Evolutionary conservation across 192 early-diverging fungal genomes (phyloP), one percentile per base, ranked within the genome.

Genomic region (Entomortierella beljakovae): DNA sequence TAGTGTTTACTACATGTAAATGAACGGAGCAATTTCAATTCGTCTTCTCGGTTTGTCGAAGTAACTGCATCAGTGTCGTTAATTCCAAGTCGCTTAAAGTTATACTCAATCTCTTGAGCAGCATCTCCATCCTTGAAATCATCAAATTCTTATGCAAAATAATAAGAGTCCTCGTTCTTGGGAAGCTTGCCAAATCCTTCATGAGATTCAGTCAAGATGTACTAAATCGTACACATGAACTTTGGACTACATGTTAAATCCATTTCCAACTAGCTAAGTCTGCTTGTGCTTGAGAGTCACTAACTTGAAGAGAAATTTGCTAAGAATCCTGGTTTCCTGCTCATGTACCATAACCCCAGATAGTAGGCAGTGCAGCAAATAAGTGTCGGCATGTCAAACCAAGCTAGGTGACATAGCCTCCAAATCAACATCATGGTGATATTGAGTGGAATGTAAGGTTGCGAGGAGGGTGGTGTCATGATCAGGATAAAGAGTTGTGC

Each of bases 121-220:
- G 70, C 67, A 6, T 63, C 55, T 0, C 67, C 67, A 31, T 38
- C 60, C 8, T 26, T 46, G 52, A 77, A 68, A 22, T 70, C 75
- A 0, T 66, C 57, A 3, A 61, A 66, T 1, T 69, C 66, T 40
- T 70, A 52, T 1, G 42, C 54, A 55, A 79, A 79, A 25, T 69
- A 79, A 26, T 79, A 79, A 5, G 61, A 66, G 43, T 79, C 75
- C 29, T 52, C 49, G 46, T 79, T 79, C 67, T 79, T 79, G 48
- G 75, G 75, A 4, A 79, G 59, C 1, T 66, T 37, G 3, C 9
- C 29, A 26, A 6, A 25, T 28, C 13, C 28, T 51, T 77, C 73
- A 13, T 79, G 67, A 23, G 75, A 68, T 34, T 79, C 75, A 11
- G 69, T 18, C 9, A 70, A 18, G 40, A 33, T 79, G 61, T 9